A percentile compares a stretch with the other conserved stretches of the same genome.
These are phyloP conservation scores for Gossypium laxum DNA, from an alignment of 441 rosid genomes.

Conservation along the genomic window DNA sequence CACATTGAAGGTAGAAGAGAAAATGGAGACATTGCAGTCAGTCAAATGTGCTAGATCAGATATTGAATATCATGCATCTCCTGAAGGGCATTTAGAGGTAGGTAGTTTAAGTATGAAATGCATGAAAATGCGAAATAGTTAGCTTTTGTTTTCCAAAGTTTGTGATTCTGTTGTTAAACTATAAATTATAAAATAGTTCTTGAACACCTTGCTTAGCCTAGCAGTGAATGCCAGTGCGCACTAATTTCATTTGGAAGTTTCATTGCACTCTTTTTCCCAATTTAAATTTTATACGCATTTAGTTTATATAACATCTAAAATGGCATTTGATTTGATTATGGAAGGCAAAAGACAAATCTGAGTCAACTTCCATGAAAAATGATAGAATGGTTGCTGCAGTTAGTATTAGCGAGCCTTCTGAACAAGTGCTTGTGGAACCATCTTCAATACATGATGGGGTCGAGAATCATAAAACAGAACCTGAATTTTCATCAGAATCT, in stretches of 20 bases:
- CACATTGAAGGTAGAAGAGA: constrained; percentile 35
- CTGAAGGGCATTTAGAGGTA: constrained; percentile 32
- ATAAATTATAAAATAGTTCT: background rate
- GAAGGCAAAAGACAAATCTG: constrained; percentile 37
- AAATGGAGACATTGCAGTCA: constrained; percentile 18
- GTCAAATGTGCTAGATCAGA: constrained; percentile 21
- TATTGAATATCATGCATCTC: constrained; percentile 21
- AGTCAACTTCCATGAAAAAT: constrained; percentile 19
- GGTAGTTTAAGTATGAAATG: constrained; percentile 6
- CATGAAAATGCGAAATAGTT: background rate
- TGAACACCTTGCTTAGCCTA: constrained; percentile 6
- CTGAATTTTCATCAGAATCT: constrained; percentile 21
- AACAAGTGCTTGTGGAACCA: constrained; percentile 20
- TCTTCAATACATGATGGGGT: constrained; percentile 18
- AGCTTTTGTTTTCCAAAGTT: background rate
- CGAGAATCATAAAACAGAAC: constrained; percentile 22
- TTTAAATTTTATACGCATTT: background rate
- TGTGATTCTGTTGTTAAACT: background rate
- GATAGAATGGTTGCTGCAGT: constrained; percentile 16
- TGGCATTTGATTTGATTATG: constrained; percentile 19
- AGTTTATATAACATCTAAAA: constrained; percentile 12
- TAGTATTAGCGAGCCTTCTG: constrained; percentile 7
- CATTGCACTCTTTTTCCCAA: background rate
- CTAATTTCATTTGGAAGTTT: constrained; percentile 2
- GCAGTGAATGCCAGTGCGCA: background rate